phyloP scores from a whole-genome alignment of 306 rosid species.

The Fragaria ananassa region DNA sequence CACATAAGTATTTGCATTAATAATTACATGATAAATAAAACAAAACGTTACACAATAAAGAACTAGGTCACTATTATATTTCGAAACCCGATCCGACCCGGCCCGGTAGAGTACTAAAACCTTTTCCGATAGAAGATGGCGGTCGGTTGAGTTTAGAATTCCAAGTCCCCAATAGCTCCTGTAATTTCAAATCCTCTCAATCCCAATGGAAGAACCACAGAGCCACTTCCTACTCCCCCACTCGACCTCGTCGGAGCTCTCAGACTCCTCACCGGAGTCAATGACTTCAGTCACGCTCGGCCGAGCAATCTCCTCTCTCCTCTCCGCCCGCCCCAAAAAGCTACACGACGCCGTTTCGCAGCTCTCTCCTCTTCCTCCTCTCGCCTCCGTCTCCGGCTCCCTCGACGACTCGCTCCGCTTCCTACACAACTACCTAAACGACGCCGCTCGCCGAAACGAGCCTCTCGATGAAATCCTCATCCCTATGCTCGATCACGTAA shows the following conservation, averaged over 20 bases:
- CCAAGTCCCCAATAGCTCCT: no score
- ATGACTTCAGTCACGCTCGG: constrained; percentile 64
- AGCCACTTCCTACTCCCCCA: constrained; percentile 27
- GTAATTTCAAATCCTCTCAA: background rate
- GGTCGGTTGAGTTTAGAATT: no score
- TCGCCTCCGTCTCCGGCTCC: background rate
- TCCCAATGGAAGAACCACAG: background rate
- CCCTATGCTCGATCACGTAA: constrained; percentile 73
- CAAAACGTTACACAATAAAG: no score
- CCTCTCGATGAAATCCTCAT: constrained; percentile 51
- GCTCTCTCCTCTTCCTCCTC: constrained; percentile 43
- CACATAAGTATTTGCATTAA: no score
- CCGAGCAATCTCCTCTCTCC: constrained; percentile 54
- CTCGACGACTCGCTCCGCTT: constrained; percentile 69
- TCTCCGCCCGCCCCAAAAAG: constrained; percentile 61
- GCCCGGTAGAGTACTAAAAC: no score
- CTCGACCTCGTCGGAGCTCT: constrained; percentile 34
- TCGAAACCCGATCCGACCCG: no score
- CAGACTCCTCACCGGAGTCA: constrained; percentile 33
- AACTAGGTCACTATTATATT: no score
- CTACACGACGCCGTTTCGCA: constrained; percentile 64
- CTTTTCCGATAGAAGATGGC: no score
- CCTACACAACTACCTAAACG: constrained; percentile 60
- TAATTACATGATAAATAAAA: no score
- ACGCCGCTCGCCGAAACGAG: constrained; percentile 41